Evolutionary conservation across 2,329 filamentous ascomycete species (phyloP), one percentile per base, ranked within the genome.

Genomic region (Aspergillus sojae): DNA sequence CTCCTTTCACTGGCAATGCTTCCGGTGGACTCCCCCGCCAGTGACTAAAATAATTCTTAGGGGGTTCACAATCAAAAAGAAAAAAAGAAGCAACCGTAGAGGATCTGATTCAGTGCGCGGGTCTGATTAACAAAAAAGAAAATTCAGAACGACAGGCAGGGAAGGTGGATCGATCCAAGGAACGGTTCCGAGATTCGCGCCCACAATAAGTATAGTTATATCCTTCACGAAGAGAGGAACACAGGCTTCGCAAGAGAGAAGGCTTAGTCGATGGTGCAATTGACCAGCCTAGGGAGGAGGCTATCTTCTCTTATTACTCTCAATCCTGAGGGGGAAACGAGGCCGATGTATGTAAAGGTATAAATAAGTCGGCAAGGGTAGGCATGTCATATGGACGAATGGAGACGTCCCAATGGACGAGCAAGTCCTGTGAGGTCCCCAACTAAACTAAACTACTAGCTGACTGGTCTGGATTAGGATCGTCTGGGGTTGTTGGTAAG

Each of bases 171-270:
- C 52, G 57, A 34, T 39, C 61, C 54, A 64, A 64, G 64, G 62
- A 60, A 60, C 62, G 67, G 67, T 68, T 68, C 67, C 67, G 65
- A 67, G 65, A 66, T 63, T 66, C 65, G 60, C 56, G 50, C 57
- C 63, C 65, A 66, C 65, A 64, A 50, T 46, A 7, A 26, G n/a
- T 30, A 39, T 34, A 5, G 30, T 32, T 34, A 34, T 34, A 34
- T 5, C 30, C n/a, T 11, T 36, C 21, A 34, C 2, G 32, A n/a
- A 5, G 34, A 26, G n/a, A 39, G 34, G 12, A 26, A 39, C 45
- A 12, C 45, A 48, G 14, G 52, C 19, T 5, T n/a, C 32, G 30
- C 12, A 53, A 11, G 12, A 39, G 52, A 39, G 34, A 39, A 26
- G 21, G 9, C 50, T 54, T 54, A 54, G 16, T 23, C 50, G 32